Evolutionary conservation across 306 rosid species (phyloP), one percentile per base, ranked within the genome.

Genomic region (Biancaea sappan): DNA sequence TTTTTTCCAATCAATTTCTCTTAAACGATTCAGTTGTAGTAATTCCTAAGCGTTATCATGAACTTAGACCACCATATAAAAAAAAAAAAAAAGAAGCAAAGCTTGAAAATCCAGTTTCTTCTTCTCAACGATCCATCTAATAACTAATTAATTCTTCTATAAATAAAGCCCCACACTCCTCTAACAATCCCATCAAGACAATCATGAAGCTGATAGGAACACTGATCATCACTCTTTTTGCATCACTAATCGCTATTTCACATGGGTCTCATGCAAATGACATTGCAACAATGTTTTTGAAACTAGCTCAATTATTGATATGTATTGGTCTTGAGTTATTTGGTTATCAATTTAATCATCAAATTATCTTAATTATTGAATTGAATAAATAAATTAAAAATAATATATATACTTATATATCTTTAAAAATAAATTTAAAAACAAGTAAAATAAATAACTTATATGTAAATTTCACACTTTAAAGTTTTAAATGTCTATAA

Each of bases 1-100:
- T 80, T 31, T 15, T 32, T 31, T 18, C 25, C 64, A 80, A 85
- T 73, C 86, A 74, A 82, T 77, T 71, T 1, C 22, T 5, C 60
- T 60, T 4, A 69, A 64, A 4, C 18, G 71, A 37, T 73, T 69
- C 66, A 60, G 78, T n/a, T n/a, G n/a, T n/a, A n/a, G n/a, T 81
- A 32, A 32, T 69, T 69, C 56, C 51, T 21, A 65, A 80, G 79
- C 34, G 51, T 66, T 66, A 54, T 69, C 21, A 21, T 61, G 85
- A 74, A 81, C 67, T 71, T 64, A 76, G 72, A 72, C 76, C 44
- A 37, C 53, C 47, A 8, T 15, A 18, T 14, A 9, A 15, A 57
- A 44, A 74, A 11, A 69, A 9, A 15, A 57, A 44, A 74, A 11
- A 69, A 68, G 58, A 85, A 75, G 79, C 77, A 52, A 52, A 10